These are phyloP conservation scores for Phytophthora foliorum DNA, from an alignment of 352 stramenopile genomes.

Conservation along the genomic window DNA sequence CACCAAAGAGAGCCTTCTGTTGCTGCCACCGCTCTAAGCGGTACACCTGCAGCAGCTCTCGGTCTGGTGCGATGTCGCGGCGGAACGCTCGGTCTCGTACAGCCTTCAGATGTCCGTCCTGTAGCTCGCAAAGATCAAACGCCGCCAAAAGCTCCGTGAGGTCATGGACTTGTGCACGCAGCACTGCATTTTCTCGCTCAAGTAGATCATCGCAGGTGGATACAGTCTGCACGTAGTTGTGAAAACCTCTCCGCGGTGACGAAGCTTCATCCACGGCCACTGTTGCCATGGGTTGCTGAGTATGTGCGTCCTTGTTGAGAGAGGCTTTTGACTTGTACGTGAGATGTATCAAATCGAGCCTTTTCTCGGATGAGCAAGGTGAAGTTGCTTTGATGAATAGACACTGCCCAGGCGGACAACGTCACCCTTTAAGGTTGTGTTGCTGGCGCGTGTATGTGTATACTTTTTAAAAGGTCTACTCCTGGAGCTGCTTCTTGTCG, in stretches of 20 bases:
- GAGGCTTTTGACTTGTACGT: too few relatives aligned
- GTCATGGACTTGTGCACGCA: conserved; percentile 38
- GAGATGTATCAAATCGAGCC: too few relatives aligned
- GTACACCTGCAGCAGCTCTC: conserved; percentile 24
- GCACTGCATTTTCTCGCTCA: conserved; percentile 20
- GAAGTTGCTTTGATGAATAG: not conserved
- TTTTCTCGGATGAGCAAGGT: conserved; percentile 22
- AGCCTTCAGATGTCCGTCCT: conserved; percentile 26
- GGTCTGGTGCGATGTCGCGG: conserved; percentile 26
- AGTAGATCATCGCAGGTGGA: conserved; percentile 18
- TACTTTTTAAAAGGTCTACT: conserved; percentile 22
- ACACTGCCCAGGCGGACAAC: not conserved
- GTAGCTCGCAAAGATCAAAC: conserved; percentile 40
- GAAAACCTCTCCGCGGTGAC: conserved; percentile 6
- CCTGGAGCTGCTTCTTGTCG: conserved; percentile 51
- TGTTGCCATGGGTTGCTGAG: not conserved
- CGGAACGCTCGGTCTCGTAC: conserved; percentile 38
- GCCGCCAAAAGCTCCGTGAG: conserved; percentile 35
- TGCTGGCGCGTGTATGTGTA: conserved; percentile 21
- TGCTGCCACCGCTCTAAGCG: conserved; percentile 19
- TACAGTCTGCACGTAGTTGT: conserved; percentile 11
- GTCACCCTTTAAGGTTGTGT: too few relatives aligned
- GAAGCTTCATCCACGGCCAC: conserved; percentile 12
- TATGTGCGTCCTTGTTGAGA: too few relatives aligned
- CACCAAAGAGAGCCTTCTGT: conserved; percentile 7